Conservation (phyloP, 1,139 yeast genomes). For the Taphrina sp. region DNA sequence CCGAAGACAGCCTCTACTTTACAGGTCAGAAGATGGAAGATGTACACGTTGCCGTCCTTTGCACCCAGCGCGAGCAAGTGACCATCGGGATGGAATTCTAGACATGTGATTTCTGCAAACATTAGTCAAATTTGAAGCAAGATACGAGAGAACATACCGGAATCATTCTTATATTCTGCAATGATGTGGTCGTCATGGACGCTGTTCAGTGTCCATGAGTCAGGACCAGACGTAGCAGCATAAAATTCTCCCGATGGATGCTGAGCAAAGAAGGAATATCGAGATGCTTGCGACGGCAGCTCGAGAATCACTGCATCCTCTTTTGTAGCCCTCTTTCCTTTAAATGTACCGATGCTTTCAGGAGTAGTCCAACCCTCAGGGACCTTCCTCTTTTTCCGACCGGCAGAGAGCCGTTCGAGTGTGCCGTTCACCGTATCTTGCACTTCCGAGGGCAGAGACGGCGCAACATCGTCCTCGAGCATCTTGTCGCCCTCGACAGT, state of each 20-base stretch:
- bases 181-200: slow-evolving; percentile 3
- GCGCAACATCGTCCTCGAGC: not conserved
- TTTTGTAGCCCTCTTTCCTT: not conserved
- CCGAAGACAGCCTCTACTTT: slow-evolving; percentile 48
- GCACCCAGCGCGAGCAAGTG: slow-evolving; percentile 56
- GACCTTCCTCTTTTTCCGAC: slow-evolving; percentile 34
- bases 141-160: slow-evolving; percentile 1
- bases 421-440: slow-evolving; percentile 17
- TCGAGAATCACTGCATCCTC: not conserved
- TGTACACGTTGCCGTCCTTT: slow-evolving; percentile 46
- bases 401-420: slow-evolving; percentile 20
- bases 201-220: slow-evolving; percentile 8
- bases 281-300: too few species aligned
- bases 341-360: slow-evolving; percentile 9
- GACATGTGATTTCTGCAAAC: slow-evolving; percentile 43
- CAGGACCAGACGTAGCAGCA: slow-evolving; percentile 17
- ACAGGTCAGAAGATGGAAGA: slow-evolving; percentile 51
- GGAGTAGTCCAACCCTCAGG: slow-evolving; percentile 34
- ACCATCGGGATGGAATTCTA: slow-evolving; percentile 64
- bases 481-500: not conserved
- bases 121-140: not conserved
- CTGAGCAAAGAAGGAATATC: slow-evolving; percentile 23
- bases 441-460: slow-evolving; percentile 1
- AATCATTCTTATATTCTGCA: not conserved
- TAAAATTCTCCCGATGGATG: slow-evolving; percentile 33